Evolutionary conservation across 306 rosid genomes (phyloP).

Genomic region (Astragalus glycyphyllos): DNA sequence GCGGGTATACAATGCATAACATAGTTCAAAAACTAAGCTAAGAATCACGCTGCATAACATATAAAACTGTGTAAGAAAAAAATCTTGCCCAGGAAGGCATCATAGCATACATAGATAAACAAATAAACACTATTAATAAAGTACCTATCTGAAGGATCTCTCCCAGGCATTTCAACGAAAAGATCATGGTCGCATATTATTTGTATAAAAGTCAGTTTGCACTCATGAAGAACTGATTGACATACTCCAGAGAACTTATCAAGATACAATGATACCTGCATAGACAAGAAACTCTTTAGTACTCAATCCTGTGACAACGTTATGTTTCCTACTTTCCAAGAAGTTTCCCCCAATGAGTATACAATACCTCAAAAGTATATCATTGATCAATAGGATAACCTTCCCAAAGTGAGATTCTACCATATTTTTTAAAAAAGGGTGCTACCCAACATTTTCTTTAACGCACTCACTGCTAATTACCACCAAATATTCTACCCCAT

Average conservation of each 20-base stretch:
- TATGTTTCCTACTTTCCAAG: not conserved
- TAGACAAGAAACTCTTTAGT: conserved; percentile 22
- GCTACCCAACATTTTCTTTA: not conserved
- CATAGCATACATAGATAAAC: conserved; percentile 7
- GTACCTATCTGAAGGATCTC: conserved; percentile 99
- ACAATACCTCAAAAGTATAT: not conserved
- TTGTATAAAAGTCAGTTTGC: conserved; percentile 95
- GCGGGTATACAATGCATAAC: not conserved
- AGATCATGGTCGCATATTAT: conserved; percentile 96
- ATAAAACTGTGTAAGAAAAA: conserved; percentile 15
- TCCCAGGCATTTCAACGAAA: conserved; percentile 99
- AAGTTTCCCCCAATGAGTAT: not conserved
- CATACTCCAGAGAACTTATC: conserved; percentile 98
- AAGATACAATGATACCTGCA: conserved; percentile 93
- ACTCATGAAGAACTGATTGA: conserved; percentile 90
- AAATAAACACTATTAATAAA: conserved; percentile 15
- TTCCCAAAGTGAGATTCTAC: not conserved
- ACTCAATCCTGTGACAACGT: not conserved
- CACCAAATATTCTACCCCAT: not conserved
- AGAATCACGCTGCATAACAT: not conserved
- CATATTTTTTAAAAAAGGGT: conserved; percentile 3
- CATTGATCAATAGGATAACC: not conserved
- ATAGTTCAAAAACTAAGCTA: not conserved
- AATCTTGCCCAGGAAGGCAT: conserved; percentile 7
- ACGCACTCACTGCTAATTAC: conserved; percentile 7